These are phyloP conservation scores for Zygoascus biomembranicola DNA, from an alignment of 805 yeast species.

Conservation along the genomic window DNA sequence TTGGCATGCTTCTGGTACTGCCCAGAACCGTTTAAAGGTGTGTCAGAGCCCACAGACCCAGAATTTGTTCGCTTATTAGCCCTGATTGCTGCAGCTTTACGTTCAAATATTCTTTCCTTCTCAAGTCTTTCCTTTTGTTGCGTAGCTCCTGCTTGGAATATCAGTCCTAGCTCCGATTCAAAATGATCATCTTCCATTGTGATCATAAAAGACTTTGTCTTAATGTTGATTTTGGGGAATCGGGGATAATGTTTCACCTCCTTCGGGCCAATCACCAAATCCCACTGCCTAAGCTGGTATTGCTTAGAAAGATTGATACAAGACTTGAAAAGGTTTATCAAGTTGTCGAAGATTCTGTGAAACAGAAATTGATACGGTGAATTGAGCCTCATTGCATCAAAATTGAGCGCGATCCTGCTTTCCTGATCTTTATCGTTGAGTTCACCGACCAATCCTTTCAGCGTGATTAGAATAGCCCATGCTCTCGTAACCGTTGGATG, in stretches of 20 bases:
- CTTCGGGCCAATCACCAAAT: conserved; percentile 21
- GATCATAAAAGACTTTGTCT: conserved; percentile 48
- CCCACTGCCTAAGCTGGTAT: conserved; percentile 19
- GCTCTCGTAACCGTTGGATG: conserved; percentile 38
- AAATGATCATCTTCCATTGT: conserved; percentile 85
- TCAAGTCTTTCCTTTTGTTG: conserved; percentile 51
- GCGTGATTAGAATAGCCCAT: conserved; percentile 30
- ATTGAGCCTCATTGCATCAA: conserved; percentile 29
- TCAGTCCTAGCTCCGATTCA: conserved; percentile 61
- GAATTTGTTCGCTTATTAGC: neutral
- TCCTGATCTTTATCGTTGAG: conserved; percentile 1
- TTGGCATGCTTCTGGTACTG: neutral
- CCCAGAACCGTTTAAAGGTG: neutral
- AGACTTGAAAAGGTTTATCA: conserved; percentile 59
- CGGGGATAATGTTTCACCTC: conserved; percentile 21
- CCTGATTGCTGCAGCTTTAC: conserved; percentile 13
- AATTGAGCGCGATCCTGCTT: conserved; percentile 17
- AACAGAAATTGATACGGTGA: conserved; percentile 70
- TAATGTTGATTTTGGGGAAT: conserved; percentile 42
- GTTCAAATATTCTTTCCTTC: conserved; percentile 38
- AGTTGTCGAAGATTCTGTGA: conserved; percentile 72
- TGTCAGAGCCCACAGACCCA: neutral
- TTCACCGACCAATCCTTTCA: conserved; percentile 21
- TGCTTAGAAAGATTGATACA: conserved; percentile 42
- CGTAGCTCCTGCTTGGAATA: conserved; percentile 51